Evolutionary conservation across 176 grass and related monocot species (phyloP), one percentile per base, ranked within the genome.

Genomic region (Pontederia paniculata): DNA sequence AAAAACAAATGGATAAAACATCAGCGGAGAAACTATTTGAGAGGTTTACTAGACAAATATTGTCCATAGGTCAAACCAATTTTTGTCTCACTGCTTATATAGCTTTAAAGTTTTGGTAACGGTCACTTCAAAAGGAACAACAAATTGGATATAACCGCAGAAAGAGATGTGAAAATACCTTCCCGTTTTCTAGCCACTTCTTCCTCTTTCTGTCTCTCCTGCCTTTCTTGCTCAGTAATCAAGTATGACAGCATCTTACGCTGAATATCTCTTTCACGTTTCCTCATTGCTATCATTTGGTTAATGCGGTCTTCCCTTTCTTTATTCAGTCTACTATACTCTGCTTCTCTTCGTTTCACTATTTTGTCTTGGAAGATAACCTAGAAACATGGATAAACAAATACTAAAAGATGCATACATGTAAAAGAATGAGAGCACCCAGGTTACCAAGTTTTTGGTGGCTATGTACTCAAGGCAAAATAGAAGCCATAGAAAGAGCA

Each of bases 171-270:
- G 28, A 37, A 37, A 56, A 73, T 74, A 45, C 93, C 83, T 84
- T 98, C 86, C 51, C 9, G 83, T 61, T 91, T 91, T 56, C 63
- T 82, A 28, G 83, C 80, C 79, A 91, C 93, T 69, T 84, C 83
- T 58, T 98, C 86, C 72, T 91, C 79, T 20, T 67, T 80, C 1
- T 48, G 25, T 52, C 51, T 81, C 47, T 74, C 44, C 10, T 88
- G 48, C 10, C 86, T 65, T 55, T 98, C 77, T 70, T 98, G 83
- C 69, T 98, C 93, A 52, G 76, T 10, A 63, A 78, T 84, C 14
- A 98, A 55, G 61, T 69, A 88, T 55, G 69, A 84, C 46, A 98
- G 85, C 49, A 88, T 75, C 63, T 98, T 98, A 42, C 93, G 76
- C 45, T 86, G 75, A 9, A 60, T 86, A 61, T 98, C 93, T 46